A percentile compares a stretch with the other conserved stretches of the same genome.
phyloP scores from a whole-genome alignment of 768 basidiomycete genomes.

The Phlegmacium glaucopus region DNA sequence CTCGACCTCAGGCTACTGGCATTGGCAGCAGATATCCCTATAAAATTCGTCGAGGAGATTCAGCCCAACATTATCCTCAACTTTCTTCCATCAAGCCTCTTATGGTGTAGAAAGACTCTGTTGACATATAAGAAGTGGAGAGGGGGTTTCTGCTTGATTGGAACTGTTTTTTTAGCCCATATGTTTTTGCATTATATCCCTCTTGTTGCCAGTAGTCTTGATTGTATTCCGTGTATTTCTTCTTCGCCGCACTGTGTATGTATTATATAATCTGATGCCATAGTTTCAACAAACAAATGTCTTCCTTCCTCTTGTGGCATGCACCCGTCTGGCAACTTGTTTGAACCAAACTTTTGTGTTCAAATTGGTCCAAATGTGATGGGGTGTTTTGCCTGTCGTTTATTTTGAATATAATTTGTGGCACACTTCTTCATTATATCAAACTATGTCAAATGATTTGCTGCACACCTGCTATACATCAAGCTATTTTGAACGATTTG shows the following conservation, averaged over 20 bases:
- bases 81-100: neutral
- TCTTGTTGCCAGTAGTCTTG: neutral
- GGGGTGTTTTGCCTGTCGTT: conserved; percentile 1
- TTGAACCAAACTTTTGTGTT: neutral
- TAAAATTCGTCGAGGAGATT: neutral
- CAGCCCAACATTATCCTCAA: neutral
- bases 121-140: conserved; percentile 4
- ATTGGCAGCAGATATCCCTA: conserved; percentile 2
- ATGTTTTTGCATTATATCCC: neutral
- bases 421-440: conserved; percentile 5
- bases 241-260: conserved; percentile 1
- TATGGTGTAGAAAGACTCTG: conserved; percentile 2
- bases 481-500: conserved; percentile 12
- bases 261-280: conserved; percentile 2
- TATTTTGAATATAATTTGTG: conserved; percentile 9
- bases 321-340: neutral
- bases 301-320: conserved; percentile 1
- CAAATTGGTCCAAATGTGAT: conserved; percentile 7
- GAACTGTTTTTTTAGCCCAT: neutral
- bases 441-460: conserved; percentile 12
- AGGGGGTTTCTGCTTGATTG: conserved; percentile 1
- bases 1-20: conserved; percentile 1
- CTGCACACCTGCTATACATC: neutral
- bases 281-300: neutral
- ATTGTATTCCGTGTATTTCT: neutral